Evolutionary conservation across 257 asterid species (phyloP).

Genomic region (Thymus mandschuricus): DNA sequence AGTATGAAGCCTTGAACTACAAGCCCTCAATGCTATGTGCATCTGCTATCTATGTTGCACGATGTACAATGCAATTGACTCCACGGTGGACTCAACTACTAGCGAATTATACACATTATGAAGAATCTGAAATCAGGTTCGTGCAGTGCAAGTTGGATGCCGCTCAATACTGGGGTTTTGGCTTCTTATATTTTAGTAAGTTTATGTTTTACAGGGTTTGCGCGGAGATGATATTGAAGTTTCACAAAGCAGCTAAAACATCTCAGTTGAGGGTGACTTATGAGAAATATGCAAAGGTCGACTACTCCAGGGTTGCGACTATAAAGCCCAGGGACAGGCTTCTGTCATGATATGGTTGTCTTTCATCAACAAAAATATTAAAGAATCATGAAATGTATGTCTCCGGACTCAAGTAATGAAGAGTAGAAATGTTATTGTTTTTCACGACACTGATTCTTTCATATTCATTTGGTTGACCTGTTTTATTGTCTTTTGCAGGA

Average conservation of each 20-base stretch:
- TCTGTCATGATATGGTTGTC: constrained; percentile 41
- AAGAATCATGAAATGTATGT: neutral
- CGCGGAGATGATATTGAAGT: constrained; percentile 78
- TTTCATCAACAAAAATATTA: constrained; percentile 6
- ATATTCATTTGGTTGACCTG: neutral
- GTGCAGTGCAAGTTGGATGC: constrained; percentile 9
- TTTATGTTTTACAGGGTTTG: constrained; percentile 54
- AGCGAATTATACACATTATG: constrained; percentile 61
- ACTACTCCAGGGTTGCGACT: constrained; percentile 56
- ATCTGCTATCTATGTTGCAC: constrained; percentile 85
- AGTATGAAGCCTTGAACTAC: constrained; percentile 83
- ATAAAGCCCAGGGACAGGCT: constrained; percentile 64
- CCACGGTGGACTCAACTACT: constrained; percentile 87
- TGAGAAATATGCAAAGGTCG: constrained; percentile 64
- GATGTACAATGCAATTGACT: constrained; percentile 67
- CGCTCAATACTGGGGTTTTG: neutral
- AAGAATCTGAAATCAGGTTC: constrained; percentile 76
- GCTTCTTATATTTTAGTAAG: constrained; percentile 14
- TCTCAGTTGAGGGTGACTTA: constrained; percentile 56
- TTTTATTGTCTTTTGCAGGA: constrained; percentile 18
- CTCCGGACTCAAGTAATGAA: neutral
- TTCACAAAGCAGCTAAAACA: constrained; percentile 79
- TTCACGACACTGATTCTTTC: neutral
- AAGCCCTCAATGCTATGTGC: constrained; percentile 93
- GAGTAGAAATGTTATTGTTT: too few relatives aligned